Conservation (phyloP, 2,329 filamentous ascomycete genomes). For the Pestalotiopsis sp. region DNA sequence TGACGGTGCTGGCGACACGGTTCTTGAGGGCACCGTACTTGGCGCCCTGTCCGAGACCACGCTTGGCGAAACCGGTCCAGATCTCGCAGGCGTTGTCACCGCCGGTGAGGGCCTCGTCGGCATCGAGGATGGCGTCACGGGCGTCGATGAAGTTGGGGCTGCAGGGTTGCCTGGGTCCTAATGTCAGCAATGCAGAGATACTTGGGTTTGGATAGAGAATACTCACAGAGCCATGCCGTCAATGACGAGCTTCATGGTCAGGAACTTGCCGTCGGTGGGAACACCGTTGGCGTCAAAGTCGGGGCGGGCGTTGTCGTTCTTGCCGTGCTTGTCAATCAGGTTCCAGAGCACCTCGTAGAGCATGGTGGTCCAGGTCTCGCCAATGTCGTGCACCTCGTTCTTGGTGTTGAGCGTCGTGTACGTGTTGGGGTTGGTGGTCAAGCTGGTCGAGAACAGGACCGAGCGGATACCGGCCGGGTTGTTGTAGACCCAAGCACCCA, state of each 20-base stretch:
- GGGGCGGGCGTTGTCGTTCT: conserved; percentile 42
- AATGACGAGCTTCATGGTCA: conserved; percentile 50
- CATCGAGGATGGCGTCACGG: conserved; percentile 52
- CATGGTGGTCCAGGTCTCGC: conserved; percentile 52
- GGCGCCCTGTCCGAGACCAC: conserved; percentile 45
- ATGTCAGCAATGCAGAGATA: not conserved
- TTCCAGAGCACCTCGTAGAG: conserved; percentile 58
- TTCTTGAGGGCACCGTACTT: conserved; percentile 22
- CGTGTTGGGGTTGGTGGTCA: conserved; percentile 46
- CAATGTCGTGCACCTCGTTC: conserved; percentile 45
- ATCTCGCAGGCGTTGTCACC: conserved; percentile 49
- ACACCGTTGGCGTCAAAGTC: conserved; percentile 41
- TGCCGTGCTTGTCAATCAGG: conserved; percentile 52
- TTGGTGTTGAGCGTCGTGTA: conserved; percentile 41
- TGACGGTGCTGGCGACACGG: conserved; percentile 30
- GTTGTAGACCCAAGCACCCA: conserved; percentile 48
- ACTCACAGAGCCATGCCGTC: conserved; percentile 48
- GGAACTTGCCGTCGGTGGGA: conserved; percentile 49
- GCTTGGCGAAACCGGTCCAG: conserved; percentile 54
- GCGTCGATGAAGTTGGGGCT: conserved; percentile 51
- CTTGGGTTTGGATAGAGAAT: not conserved
- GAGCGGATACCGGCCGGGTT: conserved; percentile 42
- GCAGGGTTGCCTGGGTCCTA: conserved; percentile 44
- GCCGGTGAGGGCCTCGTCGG: conserved; percentile 48
- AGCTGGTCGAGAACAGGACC: conserved; percentile 48